Evolutionary conservation across 306 rosid species (phyloP).

Genomic region (Hylodesmum podocarpum): DNA sequence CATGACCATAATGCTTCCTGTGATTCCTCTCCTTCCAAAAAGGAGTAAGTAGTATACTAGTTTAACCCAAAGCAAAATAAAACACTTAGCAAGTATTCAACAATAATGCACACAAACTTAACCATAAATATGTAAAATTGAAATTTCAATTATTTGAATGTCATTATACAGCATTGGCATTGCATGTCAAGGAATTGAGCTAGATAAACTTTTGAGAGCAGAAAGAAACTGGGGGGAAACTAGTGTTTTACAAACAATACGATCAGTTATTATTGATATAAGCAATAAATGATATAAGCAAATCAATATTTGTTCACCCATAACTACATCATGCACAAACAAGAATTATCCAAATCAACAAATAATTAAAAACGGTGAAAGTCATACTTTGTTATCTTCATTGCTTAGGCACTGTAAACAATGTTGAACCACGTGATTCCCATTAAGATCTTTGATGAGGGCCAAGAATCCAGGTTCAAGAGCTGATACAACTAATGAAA

Average conservation of each 20-base stretch:
- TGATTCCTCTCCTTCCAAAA: neutral
- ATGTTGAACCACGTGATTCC: constrained; percentile 70
- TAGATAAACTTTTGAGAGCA: neutral
- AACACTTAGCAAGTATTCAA: neutral
- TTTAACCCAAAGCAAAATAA: neutral
- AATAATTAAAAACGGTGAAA: neutral
- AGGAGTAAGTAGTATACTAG: neutral
- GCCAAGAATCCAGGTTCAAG: constrained; percentile 64
- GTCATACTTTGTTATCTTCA: constrained; percentile 53
- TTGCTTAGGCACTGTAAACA: constrained; percentile 57
- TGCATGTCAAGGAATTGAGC: neutral
- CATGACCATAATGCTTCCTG: neutral
- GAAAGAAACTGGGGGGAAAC: neutral
- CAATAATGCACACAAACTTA: neutral
- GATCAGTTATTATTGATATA: constrained; percentile 2
- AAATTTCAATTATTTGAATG: neutral
- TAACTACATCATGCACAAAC: neutral
- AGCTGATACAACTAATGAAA: constrained; percentile 50
- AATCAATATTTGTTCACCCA: neutral
- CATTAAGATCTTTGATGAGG: constrained; percentile 64
- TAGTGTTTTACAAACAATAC: neutral
- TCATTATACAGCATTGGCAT: neutral
- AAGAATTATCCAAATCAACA: neutral
- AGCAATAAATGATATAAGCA: neutral
- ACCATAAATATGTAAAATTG: neutral